Base-by-base conservation (phyloP, 768 basidiomycete genomes). In the Auriscalpium microsporum region DNA sequence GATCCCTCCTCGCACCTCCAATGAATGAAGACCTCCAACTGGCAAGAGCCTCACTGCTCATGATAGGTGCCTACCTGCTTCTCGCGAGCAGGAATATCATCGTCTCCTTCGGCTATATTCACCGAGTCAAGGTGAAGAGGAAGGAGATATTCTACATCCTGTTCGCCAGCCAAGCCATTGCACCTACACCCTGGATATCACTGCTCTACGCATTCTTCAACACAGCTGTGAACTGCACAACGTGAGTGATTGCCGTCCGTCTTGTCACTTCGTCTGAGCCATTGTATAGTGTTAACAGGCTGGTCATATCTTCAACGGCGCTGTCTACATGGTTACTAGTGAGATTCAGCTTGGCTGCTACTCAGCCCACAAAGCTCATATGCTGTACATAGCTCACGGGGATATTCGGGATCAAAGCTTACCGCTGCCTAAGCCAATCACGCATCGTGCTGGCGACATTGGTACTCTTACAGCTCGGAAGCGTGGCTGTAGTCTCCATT, bases 371-470 rank as follows among this genome's bases (percentile, higher is more conserved):
- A 52, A 35, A 7, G 48, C 45, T 49, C 14, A 54, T 38, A 10
- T 48, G 49, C 55, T 34, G 55, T 37, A 28, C 40, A 9, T 53
- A 84, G 84, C 75, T 85, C 44, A 76, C 81, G 0, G 83, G 82
- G 34, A 79, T 85, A 34, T 71, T 83, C 36, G 84, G 84, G 13
- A 70, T 80, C 61, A 87, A 87, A 64, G 82, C 79, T 8, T 86
- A 85, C 61, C 78, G 77, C 62, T 86, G 83, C 61, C 68, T 85
- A 58, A 76, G 81, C 64, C 77, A 79, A 56, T 77, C 81, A n/a
- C 73, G 73, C n/a, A 58, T 80, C 53, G 75, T 87, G 52, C 70
- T 79, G 13, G 58, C 72, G 19, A 62, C 73, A 16, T 63, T 84
- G 44, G 62, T 63, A 4, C 48, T 75, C 14, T 71, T 83, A 19